Percentiles rank a stretch among this genome's conserved stretches.
These are phyloP conservation scores for Sarocladium strictum DNA, from an alignment of 2,329 filamentous ascomycete species.

Conservation along the genomic window DNA sequence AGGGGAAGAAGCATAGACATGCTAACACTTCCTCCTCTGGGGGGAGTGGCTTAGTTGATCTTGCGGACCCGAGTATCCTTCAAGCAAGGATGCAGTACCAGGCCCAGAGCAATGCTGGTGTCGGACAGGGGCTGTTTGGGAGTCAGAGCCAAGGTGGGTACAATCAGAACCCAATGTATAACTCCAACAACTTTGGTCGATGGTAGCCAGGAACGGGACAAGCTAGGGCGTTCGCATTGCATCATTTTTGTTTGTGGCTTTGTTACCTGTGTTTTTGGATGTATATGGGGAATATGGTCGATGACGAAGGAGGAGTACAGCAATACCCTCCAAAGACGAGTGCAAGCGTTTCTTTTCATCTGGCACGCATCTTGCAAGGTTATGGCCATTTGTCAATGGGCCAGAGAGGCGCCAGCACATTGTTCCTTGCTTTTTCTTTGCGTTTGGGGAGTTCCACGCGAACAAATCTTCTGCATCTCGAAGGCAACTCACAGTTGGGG, in stretches of 20 bases:
- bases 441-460: slow-evolving; percentile 2
- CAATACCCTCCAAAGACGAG: slow-evolving; percentile 17
- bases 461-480: slow-evolving; percentile 3
- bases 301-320: neutral
- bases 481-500: neutral
- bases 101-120: slow-evolving; percentile 73
- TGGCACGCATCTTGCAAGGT: slow-evolving; percentile 25
- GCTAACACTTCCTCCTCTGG: slow-evolving; percentile 99
- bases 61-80: slow-evolving; percentile 99
- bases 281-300: slow-evolving; percentile 13
- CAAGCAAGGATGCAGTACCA: slow-evolving; percentile 94
- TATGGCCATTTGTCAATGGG: slow-evolving; percentile 20
- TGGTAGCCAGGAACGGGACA: slow-evolving; percentile 44
- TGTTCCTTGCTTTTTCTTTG: slow-evolving; percentile 19
- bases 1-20: slow-evolving; percentile 99
- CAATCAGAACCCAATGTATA: slow-evolving; percentile 81
- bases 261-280: slow-evolving; percentile 16
- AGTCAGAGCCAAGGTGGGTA: slow-evolving; percentile 93
- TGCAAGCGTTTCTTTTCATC: slow-evolving; percentile 23
- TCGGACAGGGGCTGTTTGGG: slow-evolving; percentile 84
- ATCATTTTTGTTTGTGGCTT: slow-evolving; percentile 18
- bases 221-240: slow-evolving; percentile 13
- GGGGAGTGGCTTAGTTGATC: slow-evolving; percentile 98
- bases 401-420: neutral
- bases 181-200: slow-evolving; percentile 43